Evolutionary conservation across 495 filamentous ascomycete genomes (phyloP), one percentile per base, ranked within the genome.

Genomic region (Tuber umbilicatum): DNA sequence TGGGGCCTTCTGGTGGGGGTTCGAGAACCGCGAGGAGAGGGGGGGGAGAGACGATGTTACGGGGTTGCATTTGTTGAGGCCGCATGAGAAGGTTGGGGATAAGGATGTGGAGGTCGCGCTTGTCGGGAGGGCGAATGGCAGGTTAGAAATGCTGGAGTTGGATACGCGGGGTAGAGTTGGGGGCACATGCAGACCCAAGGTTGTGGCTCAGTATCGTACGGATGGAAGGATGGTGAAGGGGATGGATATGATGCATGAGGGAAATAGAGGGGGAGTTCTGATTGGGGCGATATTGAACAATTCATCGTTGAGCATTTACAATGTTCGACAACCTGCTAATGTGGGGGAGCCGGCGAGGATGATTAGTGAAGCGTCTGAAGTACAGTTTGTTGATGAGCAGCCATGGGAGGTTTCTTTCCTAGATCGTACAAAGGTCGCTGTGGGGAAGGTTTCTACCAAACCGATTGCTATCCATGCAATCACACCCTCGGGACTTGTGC

Each of bases 21-120:
- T 89, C 78, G 85, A 87, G 74, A 85, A 88, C 64, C 73, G 85
- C 40, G 83, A 86, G 6, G 81, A 85, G 71, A 77, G 81, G 16
- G 88, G 87, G 75, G 90, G 89, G n/a, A 84, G 84, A 71, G 90
- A 91, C 77, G 90, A 92, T 82, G 87, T 91, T 68, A 88, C 87
- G 45, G 84, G 86, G 19, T 39, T 91, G 21, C 87, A 88, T 79
- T 76, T 91, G 1, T 76, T 91, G 39, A 76, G 82, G 21, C 82
- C 86, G 6, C 76, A 84, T 17, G 85, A 87, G 70, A 75, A 71
- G 70, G 76, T 71, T 35, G 80, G 83, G 73, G 73, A 78, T 27
- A 69, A 31, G 2, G 83, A 83, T 19, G 79, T 81, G 5, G 84
- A 87, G 74, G 64, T 79, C 12, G 72, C 87, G 7, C 76, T 87